These are phyloP conservation scores for Pelargonium citronellum DNA, from an alignment of 441 rosid genomes.

Conservation along the genomic window DNA sequence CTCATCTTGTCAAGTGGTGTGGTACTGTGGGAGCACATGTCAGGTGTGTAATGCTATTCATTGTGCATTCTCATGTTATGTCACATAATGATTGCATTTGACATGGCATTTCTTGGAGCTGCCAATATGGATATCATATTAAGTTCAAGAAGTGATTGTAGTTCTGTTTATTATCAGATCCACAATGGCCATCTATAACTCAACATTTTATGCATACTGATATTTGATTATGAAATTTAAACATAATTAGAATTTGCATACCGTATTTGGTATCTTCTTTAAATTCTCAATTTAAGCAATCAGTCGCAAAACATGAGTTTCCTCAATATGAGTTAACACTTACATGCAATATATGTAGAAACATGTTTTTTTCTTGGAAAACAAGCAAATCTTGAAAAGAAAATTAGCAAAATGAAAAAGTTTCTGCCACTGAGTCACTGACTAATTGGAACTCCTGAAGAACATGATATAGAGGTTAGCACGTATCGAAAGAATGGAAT, in stretches of 20 bases:
- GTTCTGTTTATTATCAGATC: neutral
- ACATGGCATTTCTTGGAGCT: neutral
- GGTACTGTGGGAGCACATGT: slow-evolving; percentile 77
- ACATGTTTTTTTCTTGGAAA: neutral
- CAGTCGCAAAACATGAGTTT: neutral
- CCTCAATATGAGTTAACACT: neutral
- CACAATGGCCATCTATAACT: slow-evolving; percentile 1
- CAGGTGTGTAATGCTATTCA: slow-evolving; percentile 43
- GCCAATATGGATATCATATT: neutral
- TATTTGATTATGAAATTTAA: neutral
- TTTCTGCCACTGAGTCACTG: neutral
- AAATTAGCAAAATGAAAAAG: neutral
- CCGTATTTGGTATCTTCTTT: neutral
- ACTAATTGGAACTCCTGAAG: slow-evolving; percentile 1
- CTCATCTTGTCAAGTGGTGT: slow-evolving; percentile 63
- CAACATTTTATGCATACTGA: neutral
- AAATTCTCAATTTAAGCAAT: neutral
- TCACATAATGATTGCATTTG: neutral
- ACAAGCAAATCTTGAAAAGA: neutral
- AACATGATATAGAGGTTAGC: neutral
- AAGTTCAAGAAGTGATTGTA: neutral
- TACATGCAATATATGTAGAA: neutral
- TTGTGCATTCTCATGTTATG: neutral
- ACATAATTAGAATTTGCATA: neutral
- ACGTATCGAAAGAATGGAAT: neutral